These are phyloP conservation scores for Neurospora sp. DNA, from an alignment of 495 filamentous ascomycete genomes.

Conservation along the genomic window DNA sequence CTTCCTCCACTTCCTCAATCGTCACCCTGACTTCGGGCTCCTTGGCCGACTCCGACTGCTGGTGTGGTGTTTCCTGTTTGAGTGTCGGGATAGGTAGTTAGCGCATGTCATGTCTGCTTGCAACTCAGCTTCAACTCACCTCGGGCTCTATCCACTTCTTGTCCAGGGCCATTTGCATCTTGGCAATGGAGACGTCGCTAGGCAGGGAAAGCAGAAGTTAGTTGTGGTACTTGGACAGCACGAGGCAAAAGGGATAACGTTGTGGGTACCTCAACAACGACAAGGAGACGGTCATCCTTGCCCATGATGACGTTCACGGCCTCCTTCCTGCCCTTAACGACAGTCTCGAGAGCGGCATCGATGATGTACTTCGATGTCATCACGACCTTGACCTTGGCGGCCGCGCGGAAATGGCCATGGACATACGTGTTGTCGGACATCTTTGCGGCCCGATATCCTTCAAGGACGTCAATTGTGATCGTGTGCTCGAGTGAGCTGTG, in stretches of 20 bases:
- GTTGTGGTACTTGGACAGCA: slow-evolving; percentile 48
- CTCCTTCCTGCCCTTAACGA: slow-evolving; percentile 73
- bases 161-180: neutral
- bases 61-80: neutral
- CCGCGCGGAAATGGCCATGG: too few species aligned
- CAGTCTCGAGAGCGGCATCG: slow-evolving; percentile 49
- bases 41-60: neutral
- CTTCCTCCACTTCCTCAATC: neutral
- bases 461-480: slow-evolving; percentile 24
- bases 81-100: neutral
- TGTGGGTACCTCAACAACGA: slow-evolving; percentile 58
- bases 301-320: slow-evolving; percentile 74
- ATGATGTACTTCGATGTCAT: too few species aligned
- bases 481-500: slow-evolving; percentile 11
- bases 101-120: neutral
- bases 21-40: neutral
- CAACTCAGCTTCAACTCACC: neutral
- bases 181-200: neutral
- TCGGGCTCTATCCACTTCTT: neutral
- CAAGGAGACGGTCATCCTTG: slow-evolving; percentile 74
- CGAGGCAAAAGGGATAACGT: neutral
- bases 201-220: slow-evolving; percentile 40
- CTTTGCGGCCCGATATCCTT: slow-evolving; percentile 16
- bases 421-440: too few species aligned
- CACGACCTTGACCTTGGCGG: too few species aligned